Conservation (phyloP, 106 monocot genomes). For the Posidonia australis region DNA sequence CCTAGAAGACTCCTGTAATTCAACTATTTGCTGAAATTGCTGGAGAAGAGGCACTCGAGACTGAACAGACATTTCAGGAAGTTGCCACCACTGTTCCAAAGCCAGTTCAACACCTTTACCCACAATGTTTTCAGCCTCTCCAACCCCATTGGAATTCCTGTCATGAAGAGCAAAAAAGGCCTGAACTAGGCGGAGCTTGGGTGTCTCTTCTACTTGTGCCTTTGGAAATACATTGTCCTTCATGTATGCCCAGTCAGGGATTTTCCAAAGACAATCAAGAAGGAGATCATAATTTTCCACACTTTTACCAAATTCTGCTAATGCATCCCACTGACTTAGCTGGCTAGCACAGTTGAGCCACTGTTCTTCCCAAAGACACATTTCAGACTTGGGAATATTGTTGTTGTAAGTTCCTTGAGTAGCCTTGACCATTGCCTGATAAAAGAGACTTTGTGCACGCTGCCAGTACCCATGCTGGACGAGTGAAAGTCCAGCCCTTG, state of each 20-base stretch:
- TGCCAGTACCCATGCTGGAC: slow-evolving; percentile 99
- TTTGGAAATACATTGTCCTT: slow-evolving; percentile 83
- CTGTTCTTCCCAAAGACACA: slow-evolving; percentile 99
- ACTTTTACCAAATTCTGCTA: slow-evolving; percentile 89
- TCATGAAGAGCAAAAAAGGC: slow-evolving; percentile 82
- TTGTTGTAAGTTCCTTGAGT: slow-evolving; percentile 99
- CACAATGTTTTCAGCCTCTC: slow-evolving; percentile 80
- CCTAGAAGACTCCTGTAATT: slow-evolving; percentile 86
- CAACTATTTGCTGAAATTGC: slow-evolving; percentile 96
- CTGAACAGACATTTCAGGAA: slow-evolving; percentile 88
- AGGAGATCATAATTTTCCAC: slow-evolving; percentile 97
- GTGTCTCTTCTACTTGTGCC: slow-evolving; percentile 93
- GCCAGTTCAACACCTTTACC: slow-evolving; percentile 91
- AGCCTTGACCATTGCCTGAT: slow-evolving; percentile 97
- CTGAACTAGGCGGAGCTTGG: slow-evolving; percentile 71
- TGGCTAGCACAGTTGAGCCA: slow-evolving; percentile 90
- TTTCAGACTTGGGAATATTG: slow-evolving; percentile 89
- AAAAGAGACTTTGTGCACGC: slow-evolving; percentile 84
- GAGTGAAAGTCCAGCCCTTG: slow-evolving; percentile 91
- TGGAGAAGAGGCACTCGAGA: slow-evolving; percentile 78
- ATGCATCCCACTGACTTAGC: slow-evolving; percentile 89
- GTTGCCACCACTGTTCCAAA: slow-evolving; percentile 97
- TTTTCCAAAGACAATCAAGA: slow-evolving; percentile 92
- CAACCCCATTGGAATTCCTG: slow-evolving; percentile 57
- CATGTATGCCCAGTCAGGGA: slow-evolving; percentile 87